These are phyloP conservation scores for Penicillium cinerascens DNA, from an alignment of 495 filamentous ascomycete species.

Conservation along the genomic window DNA sequence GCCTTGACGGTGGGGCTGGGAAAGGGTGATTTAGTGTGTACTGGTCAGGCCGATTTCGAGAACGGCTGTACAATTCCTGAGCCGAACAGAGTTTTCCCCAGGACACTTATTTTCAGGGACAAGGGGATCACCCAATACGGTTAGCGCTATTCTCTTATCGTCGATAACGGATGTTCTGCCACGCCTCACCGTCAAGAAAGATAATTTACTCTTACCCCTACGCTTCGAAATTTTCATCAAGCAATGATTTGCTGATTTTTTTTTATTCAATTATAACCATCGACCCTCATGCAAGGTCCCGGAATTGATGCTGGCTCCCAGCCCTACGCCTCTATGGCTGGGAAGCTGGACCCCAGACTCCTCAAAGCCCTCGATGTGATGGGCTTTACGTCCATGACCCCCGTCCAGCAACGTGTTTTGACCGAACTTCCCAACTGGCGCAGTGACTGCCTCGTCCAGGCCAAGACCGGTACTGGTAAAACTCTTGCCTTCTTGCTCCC, in stretches of 20 bases:
- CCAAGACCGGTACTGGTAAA: constrained; percentile 84
- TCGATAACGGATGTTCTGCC: constrained; percentile 6
- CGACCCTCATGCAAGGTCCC: constrained; percentile 20
- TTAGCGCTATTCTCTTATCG: background rate
- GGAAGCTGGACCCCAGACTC: constrained; percentile 45
- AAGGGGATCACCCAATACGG: background rate
- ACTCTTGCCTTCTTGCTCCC: constrained; percentile 77
- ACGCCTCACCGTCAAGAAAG: constrained; percentile 4
- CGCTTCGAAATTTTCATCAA: constrained; percentile 2
- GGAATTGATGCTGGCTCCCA: constrained; percentile 22
- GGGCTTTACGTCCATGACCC: constrained; percentile 49
- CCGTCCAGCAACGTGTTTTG: constrained; percentile 55
- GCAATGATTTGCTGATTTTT: background rate
- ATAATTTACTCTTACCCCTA: background rate
- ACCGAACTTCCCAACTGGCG: constrained; percentile 47
- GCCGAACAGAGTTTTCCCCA: no score
- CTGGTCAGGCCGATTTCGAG: no score
- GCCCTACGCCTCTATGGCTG: constrained; percentile 46
- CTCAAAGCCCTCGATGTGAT: constrained; percentile 44
- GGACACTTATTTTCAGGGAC: background rate
- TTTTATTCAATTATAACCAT: background rate
- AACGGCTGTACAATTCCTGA: no score
- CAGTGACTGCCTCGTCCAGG: constrained; percentile 63
- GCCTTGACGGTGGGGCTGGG: no score
- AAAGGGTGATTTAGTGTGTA: no score